A percentile compares a stretch with the other conserved stretches of the same genome.
phyloP scores from a whole-genome alignment of 805 yeast genomes.

The Monosporozyma solicola region DNA sequence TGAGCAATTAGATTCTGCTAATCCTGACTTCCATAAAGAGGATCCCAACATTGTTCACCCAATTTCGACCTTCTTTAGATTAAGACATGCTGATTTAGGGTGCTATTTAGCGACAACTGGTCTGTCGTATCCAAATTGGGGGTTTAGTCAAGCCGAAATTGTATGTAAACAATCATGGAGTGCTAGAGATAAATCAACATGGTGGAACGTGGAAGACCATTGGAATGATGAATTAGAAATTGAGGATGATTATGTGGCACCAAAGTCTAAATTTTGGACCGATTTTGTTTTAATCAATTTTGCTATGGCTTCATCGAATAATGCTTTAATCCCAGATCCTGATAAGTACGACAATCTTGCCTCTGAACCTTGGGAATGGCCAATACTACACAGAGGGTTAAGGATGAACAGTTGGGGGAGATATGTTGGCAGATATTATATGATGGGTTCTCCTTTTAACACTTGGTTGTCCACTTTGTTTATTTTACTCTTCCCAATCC shows the following conservation, averaged over 20 bases:
- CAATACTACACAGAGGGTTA: slow-evolving; percentile 64
- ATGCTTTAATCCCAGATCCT: slow-evolving; percentile 68
- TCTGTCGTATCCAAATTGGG: slow-evolving; percentile 83
- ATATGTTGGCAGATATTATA: slow-evolving; percentile 47
- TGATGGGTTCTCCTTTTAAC: slow-evolving; percentile 70
- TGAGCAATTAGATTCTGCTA: slow-evolving; percentile 41
- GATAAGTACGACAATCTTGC: slow-evolving; percentile 68
- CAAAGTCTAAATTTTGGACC: slow-evolving; percentile 66
- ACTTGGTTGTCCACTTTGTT: slow-evolving; percentile 66
- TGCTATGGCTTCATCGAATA: slow-evolving; percentile 84
- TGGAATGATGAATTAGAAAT: slow-evolving; percentile 48
- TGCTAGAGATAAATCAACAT: slow-evolving; percentile 68
- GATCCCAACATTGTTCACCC: slow-evolving; percentile 58
- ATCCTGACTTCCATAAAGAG: slow-evolving; percentile 31
- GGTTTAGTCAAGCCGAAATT: slow-evolving; percentile 95
- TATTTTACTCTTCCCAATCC: slow-evolving; percentile 41
- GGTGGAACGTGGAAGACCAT: slow-evolving; percentile 82
- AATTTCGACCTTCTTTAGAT: slow-evolving; percentile 71
- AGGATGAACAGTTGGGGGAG: slow-evolving; percentile 69
- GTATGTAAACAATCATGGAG: slow-evolving; percentile 64
- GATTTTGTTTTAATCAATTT: slow-evolving; percentile 68
- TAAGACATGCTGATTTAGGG: slow-evolving; percentile 56
- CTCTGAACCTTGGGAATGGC: slow-evolving; percentile 84
- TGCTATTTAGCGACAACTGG: slow-evolving; percentile 88
- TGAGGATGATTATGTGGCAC: slow-evolving; percentile 41